These are phyloP conservation scores for Aspergillus flavus DNA, from an alignment of 2,329 filamentous ascomycete genomes.

Conservation along the genomic window DNA sequence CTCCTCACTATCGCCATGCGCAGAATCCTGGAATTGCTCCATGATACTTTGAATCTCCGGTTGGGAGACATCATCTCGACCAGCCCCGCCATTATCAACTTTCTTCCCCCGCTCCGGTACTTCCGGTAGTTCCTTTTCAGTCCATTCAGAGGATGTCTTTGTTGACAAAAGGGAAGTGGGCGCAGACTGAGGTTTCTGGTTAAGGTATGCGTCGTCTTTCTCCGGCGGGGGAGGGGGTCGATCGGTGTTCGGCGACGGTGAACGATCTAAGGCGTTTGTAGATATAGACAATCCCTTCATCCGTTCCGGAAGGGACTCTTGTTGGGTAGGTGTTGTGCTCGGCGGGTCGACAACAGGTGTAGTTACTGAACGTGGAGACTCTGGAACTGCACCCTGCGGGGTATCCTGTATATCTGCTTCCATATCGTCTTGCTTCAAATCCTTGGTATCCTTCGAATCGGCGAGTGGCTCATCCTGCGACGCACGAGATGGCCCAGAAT, in stretches of 20 bases:
- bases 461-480: slow-evolving; percentile 23
- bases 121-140: slow-evolving; percentile 43
- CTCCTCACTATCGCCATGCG: slow-evolving; percentile 70
- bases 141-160: slow-evolving; percentile 38
- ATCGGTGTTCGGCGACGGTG: slow-evolving; percentile 19
- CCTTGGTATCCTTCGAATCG: slow-evolving; percentile 9
- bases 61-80: slow-evolving; percentile 69
- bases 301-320: slow-evolving; percentile 29
- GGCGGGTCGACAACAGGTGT: slow-evolving; percentile 14
- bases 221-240: slow-evolving; percentile 52
- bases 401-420: slow-evolving; percentile 12
- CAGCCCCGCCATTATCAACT: slow-evolving; percentile 60
- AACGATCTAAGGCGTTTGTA: slow-evolving; percentile 22
- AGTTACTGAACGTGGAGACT: slow-evolving; percentile 8
- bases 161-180: slow-evolving; percentile 44
- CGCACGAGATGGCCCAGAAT: slow-evolving; percentile 20
- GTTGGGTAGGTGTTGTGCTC: slow-evolving; percentile 19
- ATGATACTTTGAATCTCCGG: slow-evolving; percentile 97
- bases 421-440: slow-evolving; percentile 19
- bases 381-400: slow-evolving; percentile 2
- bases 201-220: slow-evolving; percentile 56
- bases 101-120: slow-evolving; percentile 46
- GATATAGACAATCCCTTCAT: slow-evolving; percentile 37
- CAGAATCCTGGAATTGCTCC: slow-evolving; percentile 84
- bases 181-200: slow-evolving; percentile 38